These are phyloP conservation scores for Neurospora sp. DNA, from an alignment of 495 filamentous ascomycete species.

Conservation along the genomic window DNA sequence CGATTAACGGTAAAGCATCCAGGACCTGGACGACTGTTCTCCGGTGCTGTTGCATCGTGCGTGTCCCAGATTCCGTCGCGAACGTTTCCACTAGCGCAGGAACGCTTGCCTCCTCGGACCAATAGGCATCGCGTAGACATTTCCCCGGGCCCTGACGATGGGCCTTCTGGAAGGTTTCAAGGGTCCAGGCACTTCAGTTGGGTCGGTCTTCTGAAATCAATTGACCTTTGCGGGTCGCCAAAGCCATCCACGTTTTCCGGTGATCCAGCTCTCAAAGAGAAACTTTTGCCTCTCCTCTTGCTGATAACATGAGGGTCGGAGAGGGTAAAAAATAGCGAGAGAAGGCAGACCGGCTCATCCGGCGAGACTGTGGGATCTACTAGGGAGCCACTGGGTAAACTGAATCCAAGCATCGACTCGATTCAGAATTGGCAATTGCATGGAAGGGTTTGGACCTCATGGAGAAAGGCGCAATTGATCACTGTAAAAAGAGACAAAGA, in stretches of 20 bases:
- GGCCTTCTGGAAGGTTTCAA: background rate
- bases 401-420: background rate
- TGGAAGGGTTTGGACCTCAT: background rate
- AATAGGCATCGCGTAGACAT: background rate
- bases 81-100: background rate
- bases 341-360: background rate
- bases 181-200: background rate
- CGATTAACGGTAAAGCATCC: background rate
- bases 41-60: background rate
- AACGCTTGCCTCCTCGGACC: background rate
- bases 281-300: background rate
- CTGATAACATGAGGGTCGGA: background rate
- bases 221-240: background rate
- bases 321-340: background rate
- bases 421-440: background rate
- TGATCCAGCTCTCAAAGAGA: background rate
- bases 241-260: background rate
- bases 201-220: background rate
- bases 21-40: background rate
- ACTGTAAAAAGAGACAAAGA: background rate
- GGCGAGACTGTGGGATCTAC: background rate
- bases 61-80: background rate
- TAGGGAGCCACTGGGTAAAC: background rate
- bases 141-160: background rate
- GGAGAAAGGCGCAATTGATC: background rate